These are phyloP conservation scores for Lodderomyces margitis DNA, from an alignment of 1,139 yeast genomes.

Conservation along the genomic window DNA sequence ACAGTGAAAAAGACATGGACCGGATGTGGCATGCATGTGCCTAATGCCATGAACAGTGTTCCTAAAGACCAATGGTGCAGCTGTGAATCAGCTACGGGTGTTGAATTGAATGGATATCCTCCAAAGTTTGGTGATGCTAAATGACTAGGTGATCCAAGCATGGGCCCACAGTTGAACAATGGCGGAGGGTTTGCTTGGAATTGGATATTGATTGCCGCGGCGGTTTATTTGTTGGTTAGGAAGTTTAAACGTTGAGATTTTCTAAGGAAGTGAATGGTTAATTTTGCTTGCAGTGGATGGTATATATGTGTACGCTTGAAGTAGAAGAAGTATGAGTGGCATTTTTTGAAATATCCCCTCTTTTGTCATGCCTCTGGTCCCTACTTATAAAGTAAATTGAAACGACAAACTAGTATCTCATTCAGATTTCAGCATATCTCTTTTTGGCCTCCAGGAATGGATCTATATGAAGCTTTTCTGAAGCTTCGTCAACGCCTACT, in stretches of 20 bases:
- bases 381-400: no score
- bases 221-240: conserved; percentile 2
- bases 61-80: conserved; percentile 38
- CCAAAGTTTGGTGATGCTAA: conserved; percentile 19
- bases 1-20: conserved; percentile 36
- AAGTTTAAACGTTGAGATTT: neutral
- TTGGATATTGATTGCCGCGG: conserved; percentile 3
- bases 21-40: conserved; percentile 48
- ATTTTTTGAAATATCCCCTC: neutral
- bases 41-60: conserved; percentile 34
- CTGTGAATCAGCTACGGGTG: conserved; percentile 22
- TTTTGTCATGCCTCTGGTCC: no score
- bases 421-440: neutral
- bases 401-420: no score
- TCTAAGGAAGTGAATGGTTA: neutral
- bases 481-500: no score
- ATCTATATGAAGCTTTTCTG: no score
- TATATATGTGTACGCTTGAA: neutral
- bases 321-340: neutral
- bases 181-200: conserved; percentile 1
- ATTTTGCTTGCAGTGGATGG: neutral
- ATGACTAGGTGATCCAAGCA: conserved; percentile 7
- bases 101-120: conserved; percentile 16
- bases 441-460: no score
- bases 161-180: conserved; percentile 3